A percentile compares a stretch with the other conserved stretches of the same genome.
Evolutionary conservation across 169 alveolate species (phyloP).

Genomic region (Plasmodium vivax): DNA sequence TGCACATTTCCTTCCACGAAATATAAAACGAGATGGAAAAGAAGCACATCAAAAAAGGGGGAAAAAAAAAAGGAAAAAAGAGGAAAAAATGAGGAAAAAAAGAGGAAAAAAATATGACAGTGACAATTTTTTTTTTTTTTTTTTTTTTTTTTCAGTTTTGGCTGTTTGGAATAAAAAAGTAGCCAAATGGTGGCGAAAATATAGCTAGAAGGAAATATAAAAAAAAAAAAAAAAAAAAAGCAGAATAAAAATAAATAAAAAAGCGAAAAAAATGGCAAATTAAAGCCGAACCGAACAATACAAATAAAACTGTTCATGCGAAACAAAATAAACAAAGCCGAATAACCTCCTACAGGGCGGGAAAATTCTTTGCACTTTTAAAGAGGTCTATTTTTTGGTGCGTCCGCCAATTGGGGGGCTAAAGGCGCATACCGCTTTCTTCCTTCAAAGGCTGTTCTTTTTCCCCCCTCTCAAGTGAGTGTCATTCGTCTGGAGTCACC

Average conservation of each 20-base stretch:
- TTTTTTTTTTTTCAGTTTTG: constrained; percentile 3
- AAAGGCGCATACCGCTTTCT: background rate
- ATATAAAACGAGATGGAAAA: background rate
- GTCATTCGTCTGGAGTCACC: constrained; percentile 3
- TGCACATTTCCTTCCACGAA: constrained; percentile 56
- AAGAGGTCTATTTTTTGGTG: constrained; percentile 15
- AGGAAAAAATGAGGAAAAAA: constrained; percentile 11
- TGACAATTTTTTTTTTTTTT: constrained; percentile 23
- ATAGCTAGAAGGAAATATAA: constrained; percentile 2
- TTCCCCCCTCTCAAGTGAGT: background rate
- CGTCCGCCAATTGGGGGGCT: background rate
- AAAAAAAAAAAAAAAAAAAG: background rate
- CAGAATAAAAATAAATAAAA: background rate
- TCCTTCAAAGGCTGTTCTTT: background rate
- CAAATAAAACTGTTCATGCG: background rate
- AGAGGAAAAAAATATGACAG: constrained; percentile 26
- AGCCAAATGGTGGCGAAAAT: background rate
- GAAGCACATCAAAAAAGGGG: constrained; percentile 24
- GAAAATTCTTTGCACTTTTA: constrained; percentile 3
- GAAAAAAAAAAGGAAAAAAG: background rate
- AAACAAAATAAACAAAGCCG: background rate
- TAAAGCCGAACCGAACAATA: background rate
- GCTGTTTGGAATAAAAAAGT: constrained; percentile 45
- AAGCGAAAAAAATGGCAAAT: background rate
- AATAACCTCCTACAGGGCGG: background rate